Evolutionary conservation across 2,329 filamentous ascomycete genomes (phyloP).

Genomic region (Fusarium denticulatum): DNA sequence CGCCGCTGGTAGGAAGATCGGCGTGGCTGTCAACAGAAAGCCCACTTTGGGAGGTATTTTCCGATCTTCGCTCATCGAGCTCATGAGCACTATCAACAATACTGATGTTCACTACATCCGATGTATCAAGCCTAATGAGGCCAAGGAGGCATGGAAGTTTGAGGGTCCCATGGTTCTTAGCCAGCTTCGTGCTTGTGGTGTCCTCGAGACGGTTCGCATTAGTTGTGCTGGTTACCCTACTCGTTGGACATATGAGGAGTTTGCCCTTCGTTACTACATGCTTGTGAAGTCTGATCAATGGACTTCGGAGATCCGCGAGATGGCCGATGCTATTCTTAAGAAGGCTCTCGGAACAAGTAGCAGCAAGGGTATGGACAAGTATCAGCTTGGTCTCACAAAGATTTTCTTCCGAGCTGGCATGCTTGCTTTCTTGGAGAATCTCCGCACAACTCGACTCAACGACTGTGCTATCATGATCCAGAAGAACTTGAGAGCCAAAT

Average conservation of each 20-base stretch:
- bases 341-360: constrained; percentile 85
- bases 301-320: constrained; percentile 92
- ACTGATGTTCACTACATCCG: constrained; percentile 99
- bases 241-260: constrained; percentile 98
- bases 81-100: constrained; percentile 97
- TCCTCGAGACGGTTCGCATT: constrained; percentile 96
- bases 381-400: constrained; percentile 96
- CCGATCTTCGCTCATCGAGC: constrained; percentile 96
- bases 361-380: constrained; percentile 85
- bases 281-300: constrained; percentile 87
- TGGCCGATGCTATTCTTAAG: constrained; percentile 91
- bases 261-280: constrained; percentile 98
- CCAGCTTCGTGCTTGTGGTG: constrained; percentile 97
- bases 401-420: constrained; percentile 99
- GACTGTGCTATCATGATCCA: constrained; percentile 97
- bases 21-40: constrained; percentile 93
- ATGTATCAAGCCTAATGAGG: constrained; percentile 99
- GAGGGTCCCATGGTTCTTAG: constrained; percentile 99
- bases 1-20: constrained; percentile 84
- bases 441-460: constrained; percentile 89
- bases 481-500: constrained; percentile 96
- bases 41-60: constrained; percentile 98
- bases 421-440: constrained; percentile 96
- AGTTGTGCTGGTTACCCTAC: constrained; percentile 97
- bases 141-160: constrained; percentile 96